phyloP scores from a whole-genome alignment of 176 grass and related monocot species.

The Sorghum bicolor region DNA sequence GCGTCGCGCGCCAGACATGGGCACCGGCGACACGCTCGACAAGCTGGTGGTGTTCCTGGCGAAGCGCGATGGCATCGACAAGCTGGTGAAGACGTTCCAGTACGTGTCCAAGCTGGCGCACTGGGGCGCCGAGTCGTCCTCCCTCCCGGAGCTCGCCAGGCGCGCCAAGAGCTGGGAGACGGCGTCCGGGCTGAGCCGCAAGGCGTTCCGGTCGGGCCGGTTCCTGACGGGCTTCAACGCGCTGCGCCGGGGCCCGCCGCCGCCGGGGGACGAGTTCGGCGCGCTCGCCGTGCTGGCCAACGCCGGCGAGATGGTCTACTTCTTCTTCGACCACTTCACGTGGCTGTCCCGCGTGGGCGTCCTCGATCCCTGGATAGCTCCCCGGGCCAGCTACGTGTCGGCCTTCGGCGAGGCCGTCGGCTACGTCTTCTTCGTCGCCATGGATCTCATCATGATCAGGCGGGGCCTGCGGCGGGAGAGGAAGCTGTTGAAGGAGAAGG shows the following conservation, averaged over 20 bases:
- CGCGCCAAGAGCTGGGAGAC: conserved; percentile 97
- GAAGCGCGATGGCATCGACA: conserved; percentile 95
- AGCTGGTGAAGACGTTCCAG: conserved; percentile 99
- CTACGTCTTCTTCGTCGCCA: conserved; percentile 85
- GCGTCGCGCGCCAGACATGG: conserved; percentile 36
- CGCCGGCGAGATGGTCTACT: conserved; percentile 99
- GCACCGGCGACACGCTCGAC: conserved; percentile 79
- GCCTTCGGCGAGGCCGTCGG: conserved; percentile 81
- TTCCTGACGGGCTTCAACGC: conserved; percentile 80
- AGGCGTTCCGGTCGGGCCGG: conserved; percentile 82
- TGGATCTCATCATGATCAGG: conserved; percentile 79
- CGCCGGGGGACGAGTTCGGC: conserved; percentile 35
- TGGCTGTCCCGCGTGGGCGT: conserved; percentile 72
- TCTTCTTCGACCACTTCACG: conserved; percentile 97
- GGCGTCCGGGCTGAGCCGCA: conserved; percentile 83
- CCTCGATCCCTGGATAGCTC: conserved; percentile 51
- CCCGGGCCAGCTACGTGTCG: conserved; percentile 63
- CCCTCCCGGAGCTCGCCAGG: conserved; percentile 45
- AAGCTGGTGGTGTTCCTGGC: conserved; percentile 98
- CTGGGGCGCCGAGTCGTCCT: conserved; percentile 55
- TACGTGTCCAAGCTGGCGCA: conserved; percentile 92
- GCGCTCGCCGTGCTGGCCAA: conserved; percentile 76
- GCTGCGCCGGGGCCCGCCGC: conserved; percentile 46
- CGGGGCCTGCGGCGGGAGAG: conserved; percentile 55
- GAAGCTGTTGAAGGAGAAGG: conserved; percentile 26